phyloP scores from a whole-genome alignment of 345 rosid species.

The Gossypium turneri region DNA sequence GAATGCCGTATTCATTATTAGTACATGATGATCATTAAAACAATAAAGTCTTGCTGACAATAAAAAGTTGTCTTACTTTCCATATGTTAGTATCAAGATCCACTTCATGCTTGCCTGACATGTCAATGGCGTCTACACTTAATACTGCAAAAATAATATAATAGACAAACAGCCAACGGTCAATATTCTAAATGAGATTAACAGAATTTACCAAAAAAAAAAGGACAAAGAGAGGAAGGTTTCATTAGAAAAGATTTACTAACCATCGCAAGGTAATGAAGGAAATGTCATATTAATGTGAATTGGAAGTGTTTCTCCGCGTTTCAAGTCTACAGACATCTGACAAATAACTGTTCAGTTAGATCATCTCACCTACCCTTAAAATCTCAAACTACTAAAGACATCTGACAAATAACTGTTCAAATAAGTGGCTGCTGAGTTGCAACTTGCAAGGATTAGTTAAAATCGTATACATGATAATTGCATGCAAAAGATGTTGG shows the following conservation, averaged over 20 bases:
- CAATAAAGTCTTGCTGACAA: background rate
- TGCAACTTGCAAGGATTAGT: background rate
- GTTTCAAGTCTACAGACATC: slow-evolving; percentile 99
- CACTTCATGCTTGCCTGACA: slow-evolving; percentile 99
- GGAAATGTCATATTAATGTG: slow-evolving; percentile 92
- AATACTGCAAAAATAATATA: slow-evolving; percentile 46
- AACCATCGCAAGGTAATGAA: slow-evolving; percentile 88
- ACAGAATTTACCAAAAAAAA: background rate
- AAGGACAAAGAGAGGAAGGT: background rate
- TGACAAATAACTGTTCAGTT: slow-evolving; percentile 25
- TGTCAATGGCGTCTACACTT: slow-evolving; percentile 97
- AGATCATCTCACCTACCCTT: background rate
- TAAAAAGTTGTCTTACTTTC: slow-evolving; percentile 55
- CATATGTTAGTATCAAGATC: slow-evolving; percentile 97
- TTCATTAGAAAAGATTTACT: slow-evolving; percentile 20
- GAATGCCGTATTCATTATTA: background rate
- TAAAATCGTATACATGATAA: background rate
- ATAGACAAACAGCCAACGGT: slow-evolving; percentile 6
- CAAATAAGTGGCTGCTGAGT: background rate
- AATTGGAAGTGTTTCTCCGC: slow-evolving; percentile 91
- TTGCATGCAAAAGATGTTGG: background rate
- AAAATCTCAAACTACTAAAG: background rate
- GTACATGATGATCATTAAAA: background rate
- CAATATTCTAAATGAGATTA: slow-evolving; percentile 6
- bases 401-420: background rate